Evolutionary conservation across 2,329 filamentous ascomycete genomes (phyloP), one percentile per base, ranked within the genome.

Genomic region (Fonsecaea multimorphosa): DNA sequence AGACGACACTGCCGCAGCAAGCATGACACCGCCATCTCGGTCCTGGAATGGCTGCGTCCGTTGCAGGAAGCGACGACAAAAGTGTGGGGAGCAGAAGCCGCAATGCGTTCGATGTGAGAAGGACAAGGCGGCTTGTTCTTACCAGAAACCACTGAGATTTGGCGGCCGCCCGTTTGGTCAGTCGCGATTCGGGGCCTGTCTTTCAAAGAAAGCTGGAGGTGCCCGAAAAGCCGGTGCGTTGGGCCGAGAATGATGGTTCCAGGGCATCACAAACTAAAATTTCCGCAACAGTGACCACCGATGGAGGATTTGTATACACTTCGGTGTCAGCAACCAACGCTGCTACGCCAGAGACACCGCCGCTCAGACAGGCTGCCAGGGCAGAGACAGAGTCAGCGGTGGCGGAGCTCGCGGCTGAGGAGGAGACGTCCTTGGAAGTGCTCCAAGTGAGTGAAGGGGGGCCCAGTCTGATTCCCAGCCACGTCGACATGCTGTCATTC

Each of bases 41-140:
- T 80, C 78, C 11, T 78, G 79, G 58, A 76, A 74, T 58, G 79
- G 79, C n/a, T 80, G 79, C 73, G 77, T 76, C 67, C 75, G 78
- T 71, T 80, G 79, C 76, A 80, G 79, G 72, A 73, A 76, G 56
- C 76, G 78, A 44, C 75, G 79, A 60, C 78, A 80, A 66, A 80
- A 80, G 77, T 80, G 79, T 72, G 78, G 79, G 63, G 79, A 80
- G 69, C 70, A 74, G 61, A 74, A 75, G 60, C 79, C 79, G 27
- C 71, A 68, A 32, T 81, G 79, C 68, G 74, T 74, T 12, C 76
- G 79, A 64, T 81, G 79, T 79, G 19, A 6, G 40, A 58, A 54
- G 24, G 58, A 36, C 22, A 24, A 34, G 36, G 31, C 11, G 9
- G 34, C 12, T 9, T 65, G 63, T 22, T 31, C 8, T 19, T 65